Conservation (phyloP, 805 yeast species). For the Candida pseudofarinosa region DNA sequence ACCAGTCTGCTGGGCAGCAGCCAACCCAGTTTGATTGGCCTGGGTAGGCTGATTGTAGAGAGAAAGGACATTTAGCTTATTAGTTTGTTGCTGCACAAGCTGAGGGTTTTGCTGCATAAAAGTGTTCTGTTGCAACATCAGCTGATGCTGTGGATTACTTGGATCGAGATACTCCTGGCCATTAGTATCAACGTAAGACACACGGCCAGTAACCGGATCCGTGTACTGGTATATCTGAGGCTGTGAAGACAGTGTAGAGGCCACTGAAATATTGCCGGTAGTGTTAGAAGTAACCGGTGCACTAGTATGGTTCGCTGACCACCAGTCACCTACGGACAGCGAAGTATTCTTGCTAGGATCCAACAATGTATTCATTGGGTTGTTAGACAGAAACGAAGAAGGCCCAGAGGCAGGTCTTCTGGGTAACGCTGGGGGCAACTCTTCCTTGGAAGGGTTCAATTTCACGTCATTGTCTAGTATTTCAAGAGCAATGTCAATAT, state of each 20-base stretch:
- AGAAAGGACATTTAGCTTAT: constrained; percentile 36
- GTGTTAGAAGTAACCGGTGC: constrained; percentile 11
- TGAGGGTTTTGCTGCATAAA: constrained; percentile 27
- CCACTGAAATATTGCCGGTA: constrained; percentile 25
- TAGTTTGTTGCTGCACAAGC: constrained; percentile 31
- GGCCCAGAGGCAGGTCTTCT: constrained; percentile 27
- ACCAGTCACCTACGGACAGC: constrained; percentile 25
- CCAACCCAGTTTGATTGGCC: constrained; percentile 24
- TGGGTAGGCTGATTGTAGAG: constrained; percentile 38
- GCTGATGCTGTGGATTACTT: constrained; percentile 41
- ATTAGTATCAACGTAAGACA: constrained; percentile 62
- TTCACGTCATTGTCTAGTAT: constrained; percentile 44
- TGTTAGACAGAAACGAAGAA: constrained; percentile 22
- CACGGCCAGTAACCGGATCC: constrained; percentile 67
- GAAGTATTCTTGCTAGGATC: constrained; percentile 5
- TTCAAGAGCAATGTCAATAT: constrained; percentile 54
- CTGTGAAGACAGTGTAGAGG: constrained; percentile 22
- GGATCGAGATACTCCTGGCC: constrained; percentile 61
- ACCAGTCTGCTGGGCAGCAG: constrained; percentile 8
- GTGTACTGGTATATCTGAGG: constrained; percentile 62
- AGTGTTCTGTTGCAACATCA: constrained; percentile 23
- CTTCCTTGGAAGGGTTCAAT: constrained; percentile 33
- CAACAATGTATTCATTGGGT: constrained; percentile 20
- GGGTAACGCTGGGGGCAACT: constrained; percentile 47
- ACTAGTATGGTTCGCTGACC: constrained; percentile 14